Percentiles rank a stretch among this genome's conserved stretches.
Conservation (phyloP, 108 stramenopile genomes). For the Conticribra guillardii region DNA sequence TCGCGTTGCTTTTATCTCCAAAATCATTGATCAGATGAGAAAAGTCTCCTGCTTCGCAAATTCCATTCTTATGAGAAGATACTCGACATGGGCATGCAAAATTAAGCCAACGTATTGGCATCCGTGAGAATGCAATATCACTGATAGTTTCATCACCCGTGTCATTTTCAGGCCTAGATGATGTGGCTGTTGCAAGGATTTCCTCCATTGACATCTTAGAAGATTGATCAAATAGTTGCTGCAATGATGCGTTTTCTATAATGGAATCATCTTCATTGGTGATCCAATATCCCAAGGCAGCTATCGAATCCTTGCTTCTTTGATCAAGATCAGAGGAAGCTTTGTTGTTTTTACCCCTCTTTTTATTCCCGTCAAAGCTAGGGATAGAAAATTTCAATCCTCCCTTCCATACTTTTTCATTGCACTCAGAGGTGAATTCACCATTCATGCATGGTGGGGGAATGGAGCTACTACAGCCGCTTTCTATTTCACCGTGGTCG, state of each 20-base stretch:
- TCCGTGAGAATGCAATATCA: neutral
- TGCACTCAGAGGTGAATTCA: slow-evolving; percentile 7
- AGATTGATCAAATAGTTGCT: slow-evolving; percentile 19
- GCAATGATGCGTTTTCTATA: slow-evolving; percentile 5
- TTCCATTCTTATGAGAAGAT: slow-evolving; percentile 72
- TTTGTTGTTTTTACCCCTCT: neutral
- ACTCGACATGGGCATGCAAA: slow-evolving; percentile 81
- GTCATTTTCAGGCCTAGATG: neutral
- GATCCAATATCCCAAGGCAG: slow-evolving; percentile 62
- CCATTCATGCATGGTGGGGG: slow-evolving; percentile 50
- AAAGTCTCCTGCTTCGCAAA: slow-evolving; percentile 80
- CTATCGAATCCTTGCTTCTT: slow-evolving; percentile 6
- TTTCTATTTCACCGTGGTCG: too few species aligned
- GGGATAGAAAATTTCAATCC: slow-evolving; percentile 12
- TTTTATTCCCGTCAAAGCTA: slow-evolving; percentile 13
- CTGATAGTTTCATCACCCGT: neutral
- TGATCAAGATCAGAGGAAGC: too few species aligned
- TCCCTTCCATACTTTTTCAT: slow-evolving; percentile 15
- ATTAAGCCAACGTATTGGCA: slow-evolving; percentile 57
- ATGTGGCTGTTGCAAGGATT: slow-evolving; percentile 24
- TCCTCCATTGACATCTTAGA: slow-evolving; percentile 10
- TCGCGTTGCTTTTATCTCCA: slow-evolving; percentile 23
- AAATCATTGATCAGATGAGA: slow-evolving; percentile 51
- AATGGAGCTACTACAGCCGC: slow-evolving; percentile 7
- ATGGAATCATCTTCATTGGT: slow-evolving; percentile 38